phyloP scores from a whole-genome alignment of 139 green algal genomes.

The Picochlorum sp. region DNA sequence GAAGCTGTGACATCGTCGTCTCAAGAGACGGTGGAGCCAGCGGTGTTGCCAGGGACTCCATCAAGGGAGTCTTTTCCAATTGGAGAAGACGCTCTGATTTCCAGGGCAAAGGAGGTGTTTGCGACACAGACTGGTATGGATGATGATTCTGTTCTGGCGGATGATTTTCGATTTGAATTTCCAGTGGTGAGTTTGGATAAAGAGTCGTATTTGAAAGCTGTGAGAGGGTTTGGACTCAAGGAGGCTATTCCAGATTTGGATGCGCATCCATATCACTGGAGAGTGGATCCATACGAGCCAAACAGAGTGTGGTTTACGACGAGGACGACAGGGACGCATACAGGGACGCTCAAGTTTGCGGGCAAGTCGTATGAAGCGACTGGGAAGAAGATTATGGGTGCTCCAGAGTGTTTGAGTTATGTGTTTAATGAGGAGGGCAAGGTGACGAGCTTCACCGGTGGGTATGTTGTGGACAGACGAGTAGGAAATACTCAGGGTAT shows the following conservation, averaged over 20 bases:
- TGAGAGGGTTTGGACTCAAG: conserved; percentile 39
- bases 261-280: conserved; percentile 13
- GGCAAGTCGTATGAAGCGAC: conserved; percentile 34
- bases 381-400: conserved; percentile 29
- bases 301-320: conserved; percentile 62
- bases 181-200: conserved; percentile 27
- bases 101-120: conserved; percentile 31
- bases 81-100: conserved; percentile 27
- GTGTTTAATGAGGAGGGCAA: conserved; percentile 59
- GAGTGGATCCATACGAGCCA: conserved; percentile 52
- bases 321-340: conserved; percentile 39
- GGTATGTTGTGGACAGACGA: conserved; percentile 44
- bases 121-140: conserved; percentile 18
- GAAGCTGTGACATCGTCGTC: not conserved
- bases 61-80: conserved; percentile 30
- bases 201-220: conserved; percentile 31
- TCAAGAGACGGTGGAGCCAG: not conserved
- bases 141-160: conserved; percentile 23
- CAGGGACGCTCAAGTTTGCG: conserved; percentile 40
- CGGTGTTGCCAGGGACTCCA: conserved; percentile 16
- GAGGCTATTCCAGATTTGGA: conserved; percentile 45
- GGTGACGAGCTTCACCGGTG: conserved; percentile 47
- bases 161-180: conserved; percentile 50
- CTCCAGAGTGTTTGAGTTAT: conserved; percentile 38
- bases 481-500: conserved; percentile 59